Base-by-base conservation (phyloP, 371 early-diverging fungal species). In the Rhizopus stolonifer region DNA sequence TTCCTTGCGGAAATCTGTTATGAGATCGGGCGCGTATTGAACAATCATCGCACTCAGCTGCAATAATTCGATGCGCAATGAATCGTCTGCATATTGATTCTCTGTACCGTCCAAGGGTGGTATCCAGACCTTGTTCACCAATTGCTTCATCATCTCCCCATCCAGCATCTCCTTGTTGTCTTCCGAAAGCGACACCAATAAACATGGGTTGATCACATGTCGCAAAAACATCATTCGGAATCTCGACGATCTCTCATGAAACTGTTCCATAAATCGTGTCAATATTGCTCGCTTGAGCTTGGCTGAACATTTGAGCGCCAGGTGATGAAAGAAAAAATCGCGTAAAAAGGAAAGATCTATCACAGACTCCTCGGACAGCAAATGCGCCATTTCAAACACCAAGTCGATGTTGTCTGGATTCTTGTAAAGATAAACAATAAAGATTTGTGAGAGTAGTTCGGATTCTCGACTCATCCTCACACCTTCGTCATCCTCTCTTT, bases 31-130 rank as follows among this genome's bases (percentile, higher is more conserved):
- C 0, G 88, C 90, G 61, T 86, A 85, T 56, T 92, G 92, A 0
- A 96, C 85, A 26, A 97, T 79, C 53, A 95, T 82, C 1, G 93
- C 84, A 0, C 95, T 92, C 61, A 97, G 74, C 67, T 97, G 99
- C 17, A 98, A 75, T 4, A 96, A 69, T 64, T 95, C 96, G 14
- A 96, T 88, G 36, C 86, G 79, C 26, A 97, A 65, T 1, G 86
- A 81, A 49, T 95, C 91, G 52, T 83, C 85, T 7, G 79, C 69
- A 44, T 83, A 70, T 52, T 79, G 71, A 29, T 71, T 52, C 47
- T 79, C 78, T 33, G 81, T 59, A 25, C 79, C 60, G 42, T 89
- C 85, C 31, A 74, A 67, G 26, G 75, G 55, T 10, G 84, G 50
- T 2, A 77, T 80, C 92, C 93, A 94, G 4, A 92, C 72, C 52